Conservation (phyloP, 2,329 filamentous ascomycete species). For the Aspergillus tanneri region DNA sequence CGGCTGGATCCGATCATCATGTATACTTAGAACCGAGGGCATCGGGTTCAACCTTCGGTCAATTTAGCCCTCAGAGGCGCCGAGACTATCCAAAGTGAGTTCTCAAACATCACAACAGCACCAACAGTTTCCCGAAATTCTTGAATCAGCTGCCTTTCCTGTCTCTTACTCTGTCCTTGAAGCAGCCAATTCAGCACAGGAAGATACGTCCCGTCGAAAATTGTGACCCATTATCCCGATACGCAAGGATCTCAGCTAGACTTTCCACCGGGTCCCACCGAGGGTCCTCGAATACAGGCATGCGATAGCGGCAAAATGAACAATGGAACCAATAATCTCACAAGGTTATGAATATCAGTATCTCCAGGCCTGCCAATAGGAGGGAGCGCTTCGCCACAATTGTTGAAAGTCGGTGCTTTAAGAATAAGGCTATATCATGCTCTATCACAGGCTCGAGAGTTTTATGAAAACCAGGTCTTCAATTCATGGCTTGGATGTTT, state of each 20-base stretch:
- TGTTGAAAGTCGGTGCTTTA: slow-evolving; percentile 15
- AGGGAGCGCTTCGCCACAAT: slow-evolving; percentile 12
- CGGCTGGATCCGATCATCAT: background rate
- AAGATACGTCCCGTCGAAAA: too few species aligned
- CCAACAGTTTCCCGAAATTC: slow-evolving; percentile 3
- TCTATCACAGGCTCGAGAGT: slow-evolving; percentile 19
- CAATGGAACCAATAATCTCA: slow-evolving; percentile 7
- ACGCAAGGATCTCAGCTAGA: slow-evolving; percentile 8
- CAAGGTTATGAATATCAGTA: background rate
- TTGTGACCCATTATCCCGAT: too few species aligned
- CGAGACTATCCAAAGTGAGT: background rate
- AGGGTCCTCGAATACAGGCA: slow-evolving; percentile 7
- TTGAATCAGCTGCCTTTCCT: background rate
- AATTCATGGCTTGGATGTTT: slow-evolving; percentile 13
- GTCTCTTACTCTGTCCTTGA: too few species aligned
- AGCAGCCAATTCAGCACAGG: too few species aligned
- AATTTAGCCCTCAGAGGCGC: background rate
- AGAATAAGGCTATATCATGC: slow-evolving; percentile 23
- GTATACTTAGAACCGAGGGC: slow-evolving; percentile 6
- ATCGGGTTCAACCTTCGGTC: background rate
- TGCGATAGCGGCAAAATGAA: slow-evolving; percentile 13
- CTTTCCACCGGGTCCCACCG: slow-evolving; percentile 8
- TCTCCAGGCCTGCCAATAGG: slow-evolving; percentile 9
- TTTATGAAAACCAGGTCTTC: slow-evolving; percentile 24
- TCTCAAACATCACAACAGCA: slow-evolving; percentile 2